phyloP scores from a whole-genome alignment of 2,329 filamentous ascomycete species.

The Cladosporium sp. region DNA sequence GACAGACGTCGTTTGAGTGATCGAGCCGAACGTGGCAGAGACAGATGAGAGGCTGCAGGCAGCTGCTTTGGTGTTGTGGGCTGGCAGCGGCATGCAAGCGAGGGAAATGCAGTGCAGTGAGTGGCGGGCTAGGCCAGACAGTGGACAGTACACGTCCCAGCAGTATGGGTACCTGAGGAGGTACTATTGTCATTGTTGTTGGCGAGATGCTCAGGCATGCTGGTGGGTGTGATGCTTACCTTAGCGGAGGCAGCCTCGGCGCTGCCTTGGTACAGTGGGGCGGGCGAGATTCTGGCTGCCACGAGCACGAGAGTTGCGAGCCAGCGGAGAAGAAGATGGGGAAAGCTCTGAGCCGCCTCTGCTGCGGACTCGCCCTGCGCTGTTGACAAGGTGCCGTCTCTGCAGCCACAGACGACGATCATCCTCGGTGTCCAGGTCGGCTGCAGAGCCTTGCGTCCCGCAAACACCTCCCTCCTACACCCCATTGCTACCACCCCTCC shows the following conservation, averaged over 20 bases:
- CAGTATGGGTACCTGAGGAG: not conserved
- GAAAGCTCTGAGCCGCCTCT: not conserved
- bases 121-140: too few relatives aligned
- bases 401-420: too few relatives aligned
- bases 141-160: not conserved
- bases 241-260: not conserved
- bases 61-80: not conserved
- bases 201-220: too few relatives aligned
- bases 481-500: not conserved
- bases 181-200: too few relatives aligned
- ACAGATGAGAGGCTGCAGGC: conserved; percentile 10
- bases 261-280: not conserved
- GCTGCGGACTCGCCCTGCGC: not conserved
- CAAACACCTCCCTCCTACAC: not conserved
- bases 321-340: not conserved
- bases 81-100: too few relatives aligned
- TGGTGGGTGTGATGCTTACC: too few relatives aligned
- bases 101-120: too few relatives aligned
- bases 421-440: too few relatives aligned
- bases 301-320: not conserved
- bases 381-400: too few relatives aligned
- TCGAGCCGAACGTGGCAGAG: conserved; percentile 23
- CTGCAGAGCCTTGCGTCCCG: not conserved
- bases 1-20: conserved; percentile 17
- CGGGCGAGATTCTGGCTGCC: not conserved